Percentiles rank a stretch among this genome's conserved stretches.
Conservation (phyloP, 2,329 filamentous ascomycete species). For the Amauroascus niger region DNA sequence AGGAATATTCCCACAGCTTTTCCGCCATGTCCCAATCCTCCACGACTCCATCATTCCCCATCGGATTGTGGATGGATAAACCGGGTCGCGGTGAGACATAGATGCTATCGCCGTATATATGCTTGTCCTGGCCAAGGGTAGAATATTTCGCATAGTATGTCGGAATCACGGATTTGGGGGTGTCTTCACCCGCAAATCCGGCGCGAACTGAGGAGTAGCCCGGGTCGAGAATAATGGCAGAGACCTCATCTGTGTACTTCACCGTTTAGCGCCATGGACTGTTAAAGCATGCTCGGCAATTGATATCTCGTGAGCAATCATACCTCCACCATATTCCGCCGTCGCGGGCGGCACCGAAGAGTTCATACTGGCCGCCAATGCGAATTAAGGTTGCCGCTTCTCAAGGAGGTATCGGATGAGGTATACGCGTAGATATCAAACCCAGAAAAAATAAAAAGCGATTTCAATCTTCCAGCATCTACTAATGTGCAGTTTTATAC, state of each 20-base stretch:
- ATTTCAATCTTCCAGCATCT: not conserved
- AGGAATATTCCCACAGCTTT: conserved; percentile 84
- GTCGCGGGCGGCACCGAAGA: conserved; percentile 38
- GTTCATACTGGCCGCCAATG: conserved; percentile 26
- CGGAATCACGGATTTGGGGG: conserved; percentile 84
- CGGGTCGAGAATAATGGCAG: conserved; percentile 89
- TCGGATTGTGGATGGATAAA: conserved; percentile 84
- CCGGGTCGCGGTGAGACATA: conserved; percentile 65
- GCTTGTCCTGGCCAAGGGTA: conserved; percentile 44
- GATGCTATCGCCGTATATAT: conserved; percentile 80
- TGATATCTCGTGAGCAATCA: conserved; percentile 3
- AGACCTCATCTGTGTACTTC: conserved; percentile 71
- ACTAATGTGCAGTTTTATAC: not conserved
- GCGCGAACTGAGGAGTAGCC: conserved; percentile 86
- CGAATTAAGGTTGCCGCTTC: not conserved
- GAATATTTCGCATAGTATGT: conserved; percentile 69
- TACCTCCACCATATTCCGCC: conserved; percentile 43
- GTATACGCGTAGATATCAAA: not conserved
- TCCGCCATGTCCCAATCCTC: conserved; percentile 93
- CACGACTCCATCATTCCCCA: conserved; percentile 77
- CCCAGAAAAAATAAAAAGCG: not conserved
- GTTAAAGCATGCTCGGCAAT: not conserved
- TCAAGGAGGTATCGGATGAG: too few species aligned
- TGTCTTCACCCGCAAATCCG: conserved; percentile 95
- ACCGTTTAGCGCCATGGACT: not conserved